Conservation (phyloP, 129 eudicot species). For the Helianthus annuus region HanXRQr2.0-SUNRISE NC_035445.2:147710565-147711064, state of each 20-base stretch:
- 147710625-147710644: constrained; percentile 63
- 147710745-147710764: no score
- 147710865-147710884: background rate
- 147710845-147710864: constrained; percentile 3
- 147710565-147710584: background rate
- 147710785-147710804: constrained; percentile 8
- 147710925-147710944: background rate
- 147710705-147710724: no score
- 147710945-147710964: background rate
- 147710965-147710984: no score
- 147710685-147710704: no score
- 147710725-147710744: no score
- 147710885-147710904: no score
- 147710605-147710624: constrained; percentile 51
- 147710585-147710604: background rate
- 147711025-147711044: background rate
- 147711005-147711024: background rate
- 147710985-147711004: no score
- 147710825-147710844: constrained; percentile 36
- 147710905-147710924: background rate
- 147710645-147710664: constrained; percentile 52
- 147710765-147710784: background rate
- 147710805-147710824: constrained; percentile 48
- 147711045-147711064: background rate
- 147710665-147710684: background rate